Evolutionary conservation across 768 basidiomycete species (phyloP), one percentile per base, ranked within the genome.

Genomic region (Rhodotorula kratochvilovae): DNA sequence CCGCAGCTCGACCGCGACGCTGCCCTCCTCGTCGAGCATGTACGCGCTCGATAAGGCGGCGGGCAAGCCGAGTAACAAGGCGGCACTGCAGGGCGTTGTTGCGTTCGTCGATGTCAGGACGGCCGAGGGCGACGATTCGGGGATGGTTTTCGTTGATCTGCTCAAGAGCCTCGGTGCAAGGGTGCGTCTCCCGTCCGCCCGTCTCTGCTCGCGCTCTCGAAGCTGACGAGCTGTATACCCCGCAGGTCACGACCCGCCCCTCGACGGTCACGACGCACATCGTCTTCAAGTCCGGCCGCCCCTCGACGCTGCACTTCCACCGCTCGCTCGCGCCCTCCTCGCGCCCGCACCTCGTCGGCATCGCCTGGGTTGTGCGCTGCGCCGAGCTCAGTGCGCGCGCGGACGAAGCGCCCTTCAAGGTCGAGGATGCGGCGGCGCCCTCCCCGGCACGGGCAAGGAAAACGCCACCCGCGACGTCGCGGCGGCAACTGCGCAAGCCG

Each of bases 281-380:
- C 68, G 86, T 94, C 13, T 93, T 85, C 80, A 94, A 92, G 83
- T 88, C 90, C 68, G 91, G 91, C 1, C 79, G 86, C 31, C 84
- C 86, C 78, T 87, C 87, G 71, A 94, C 92, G 5, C 77, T 91
- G 55, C 85, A 83, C 31, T 86, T 87, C 51, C 90, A 90, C 80
- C 84, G 87, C 88, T 35, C 61, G 16, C 50, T 53, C 19, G 45
- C 56, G 1, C 51, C 57, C 0, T 23, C 46, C 5, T 33, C 31
- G 29, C 64, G 63, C 15, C 92, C 92, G 1, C 74, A 82, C 35
- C 87, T 91, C 25, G 89, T 95, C 25, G 89, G 90, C 15, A 90
- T 92, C 74, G 88, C 86, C 27, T 93, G 92, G 92, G 89, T 94
- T 10, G 89, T 92, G 4, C 87, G 90, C 77, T 94, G 91, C 74